Conservation (phyloP, 331 rosid genomes). For the Pyrus hybrid region DNA sequence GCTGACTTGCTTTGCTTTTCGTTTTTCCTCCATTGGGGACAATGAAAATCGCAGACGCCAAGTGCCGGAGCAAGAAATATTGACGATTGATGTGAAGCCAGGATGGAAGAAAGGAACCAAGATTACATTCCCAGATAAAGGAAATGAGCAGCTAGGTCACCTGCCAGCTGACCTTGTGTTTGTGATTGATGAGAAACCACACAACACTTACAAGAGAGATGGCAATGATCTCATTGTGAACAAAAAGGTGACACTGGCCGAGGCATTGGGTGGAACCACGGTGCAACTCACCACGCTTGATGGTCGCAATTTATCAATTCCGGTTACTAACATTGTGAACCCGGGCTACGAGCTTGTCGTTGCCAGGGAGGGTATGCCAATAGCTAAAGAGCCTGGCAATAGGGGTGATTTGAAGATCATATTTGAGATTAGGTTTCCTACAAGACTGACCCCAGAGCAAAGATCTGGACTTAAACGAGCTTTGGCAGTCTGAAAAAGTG, state of each 20-base stretch:
- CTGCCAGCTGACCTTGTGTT: constrained; percentile 81
- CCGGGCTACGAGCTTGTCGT: constrained; percentile 69
- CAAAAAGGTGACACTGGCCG: constrained; percentile 63
- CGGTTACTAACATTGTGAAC: constrained; percentile 66
- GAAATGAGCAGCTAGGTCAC: constrained; percentile 69
- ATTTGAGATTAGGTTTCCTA: constrained; percentile 76
- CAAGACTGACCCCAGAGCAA: constrained; percentile 62
- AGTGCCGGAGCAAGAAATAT: constrained; percentile 62
- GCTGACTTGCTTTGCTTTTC: background rate
- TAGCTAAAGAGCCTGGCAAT: constrained; percentile 60
- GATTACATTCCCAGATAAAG: constrained; percentile 92
- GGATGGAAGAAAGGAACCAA: constrained; percentile 95
- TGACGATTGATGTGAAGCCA: constrained; percentile 76
- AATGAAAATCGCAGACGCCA: constrained; percentile 24
- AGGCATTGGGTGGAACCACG: constrained; percentile 86
- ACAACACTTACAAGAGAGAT: constrained; percentile 62
- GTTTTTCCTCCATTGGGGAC: too few relatives aligned
- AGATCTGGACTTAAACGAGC: constrained; percentile 59
- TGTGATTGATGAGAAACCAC: constrained; percentile 92
- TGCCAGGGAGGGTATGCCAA: constrained; percentile 87
- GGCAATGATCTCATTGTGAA: constrained; percentile 68
- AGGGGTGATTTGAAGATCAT: constrained; percentile 78
- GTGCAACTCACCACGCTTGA: constrained; percentile 52
- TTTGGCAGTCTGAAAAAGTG: constrained; percentile 35
- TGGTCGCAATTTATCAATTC: constrained; percentile 38